Evolutionary conservation across 2,329 filamentous ascomycete genomes (phyloP).

Genomic region (Fusarium chuoi): DNA sequence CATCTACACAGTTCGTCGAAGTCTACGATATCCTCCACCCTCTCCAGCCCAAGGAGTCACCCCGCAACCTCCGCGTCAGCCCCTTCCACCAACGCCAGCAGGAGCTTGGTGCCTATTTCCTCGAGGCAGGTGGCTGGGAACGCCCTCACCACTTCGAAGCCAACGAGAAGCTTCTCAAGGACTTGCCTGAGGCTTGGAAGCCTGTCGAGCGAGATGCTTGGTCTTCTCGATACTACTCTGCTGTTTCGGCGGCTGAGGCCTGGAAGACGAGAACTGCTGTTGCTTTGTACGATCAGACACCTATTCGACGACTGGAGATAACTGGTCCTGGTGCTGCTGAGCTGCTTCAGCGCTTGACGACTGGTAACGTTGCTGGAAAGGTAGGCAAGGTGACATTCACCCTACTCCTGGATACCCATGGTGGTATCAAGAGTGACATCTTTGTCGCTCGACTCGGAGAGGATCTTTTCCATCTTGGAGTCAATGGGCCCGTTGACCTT

Average conservation of each 20-base stretch:
- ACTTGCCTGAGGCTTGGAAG: slow-evolving; percentile 64
- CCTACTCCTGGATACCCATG: slow-evolving; percentile 63
- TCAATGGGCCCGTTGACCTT: slow-evolving; percentile 65
- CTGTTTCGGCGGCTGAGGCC: slow-evolving; percentile 68
- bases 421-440: slow-evolving; percentile 66
- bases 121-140: slow-evolving; percentile 70
- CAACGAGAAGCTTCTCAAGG: slow-evolving; percentile 62
- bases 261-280: slow-evolving; percentile 73
- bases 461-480: slow-evolving; percentile 64
- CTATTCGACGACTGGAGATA: slow-evolving; percentile 67
- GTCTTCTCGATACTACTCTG: slow-evolving; percentile 67
- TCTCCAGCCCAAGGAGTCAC: slow-evolving; percentile 65
- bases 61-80: slow-evolving; percentile 67
- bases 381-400: slow-evolving; percentile 65
- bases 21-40: slow-evolving; percentile 74
- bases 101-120: slow-evolving; percentile 67
- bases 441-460: slow-evolving; percentile 63
- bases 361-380: slow-evolving; percentile 58
- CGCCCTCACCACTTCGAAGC: slow-evolving; percentile 70
- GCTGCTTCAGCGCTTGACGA: slow-evolving; percentile 65
- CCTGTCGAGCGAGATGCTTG: slow-evolving; percentile 67
- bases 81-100: slow-evolving; percentile 66
- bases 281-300: slow-evolving; percentile 72
- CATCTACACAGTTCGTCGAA: slow-evolving; percentile 70
- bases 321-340: slow-evolving; percentile 65